A percentile compares a stretch with the other conserved stretches of the same genome.
Conservation (phyloP, 805 yeast genomes). For the Jamesozyma spencerorum region DNA sequence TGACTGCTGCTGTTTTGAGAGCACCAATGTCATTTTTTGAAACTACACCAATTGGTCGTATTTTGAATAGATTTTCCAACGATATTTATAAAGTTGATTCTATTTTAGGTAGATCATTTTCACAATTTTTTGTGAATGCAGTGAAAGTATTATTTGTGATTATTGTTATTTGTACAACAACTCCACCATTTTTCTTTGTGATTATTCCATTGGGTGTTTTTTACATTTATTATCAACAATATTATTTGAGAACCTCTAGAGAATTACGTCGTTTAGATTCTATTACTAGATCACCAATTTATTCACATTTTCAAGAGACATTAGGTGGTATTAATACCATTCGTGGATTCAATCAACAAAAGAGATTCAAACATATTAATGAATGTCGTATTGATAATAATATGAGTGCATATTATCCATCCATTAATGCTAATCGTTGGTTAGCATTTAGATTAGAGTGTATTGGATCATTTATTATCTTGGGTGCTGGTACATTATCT, state of each 20-base stretch:
- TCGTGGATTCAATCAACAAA: conserved; percentile 61
- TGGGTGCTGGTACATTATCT: conserved; percentile 76
- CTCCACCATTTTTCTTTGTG: conserved; percentile 76
- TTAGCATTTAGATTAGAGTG: conserved; percentile 89
- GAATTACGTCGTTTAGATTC: conserved; percentile 78
- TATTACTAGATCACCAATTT: conserved; percentile 69
- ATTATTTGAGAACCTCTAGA: conserved; percentile 67
- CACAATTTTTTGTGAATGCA: conserved; percentile 54
- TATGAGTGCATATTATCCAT: conserved; percentile 86
- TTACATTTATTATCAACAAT: conserved; percentile 66
- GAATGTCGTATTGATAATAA: conserved; percentile 71
- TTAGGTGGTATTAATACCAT: conserved; percentile 67
- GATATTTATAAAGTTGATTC: conserved; percentile 89
- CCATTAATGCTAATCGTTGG: conserved; percentile 94
- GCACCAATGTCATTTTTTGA: conserved; percentile 96
- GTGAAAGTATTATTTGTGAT: conserved; percentile 66
- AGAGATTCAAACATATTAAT: conserved; percentile 56
- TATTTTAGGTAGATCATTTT: conserved; percentile 56
- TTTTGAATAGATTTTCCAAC: conserved; percentile 81
- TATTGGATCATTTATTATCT: conserved; percentile 79
- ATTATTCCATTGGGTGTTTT: conserved; percentile 59
- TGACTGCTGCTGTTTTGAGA: conserved; percentile 66
- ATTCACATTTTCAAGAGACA: conserved; percentile 78
- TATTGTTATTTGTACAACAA: conserved; percentile 69
- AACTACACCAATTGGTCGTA: conserved; percentile 90